A percentile compares a stretch with the other conserved stretches of the same genome.
These are phyloP conservation scores for Auxenochlorella pyrenoidosa DNA, from an alignment of 139 green algal species.

Conservation along the genomic window DNA sequence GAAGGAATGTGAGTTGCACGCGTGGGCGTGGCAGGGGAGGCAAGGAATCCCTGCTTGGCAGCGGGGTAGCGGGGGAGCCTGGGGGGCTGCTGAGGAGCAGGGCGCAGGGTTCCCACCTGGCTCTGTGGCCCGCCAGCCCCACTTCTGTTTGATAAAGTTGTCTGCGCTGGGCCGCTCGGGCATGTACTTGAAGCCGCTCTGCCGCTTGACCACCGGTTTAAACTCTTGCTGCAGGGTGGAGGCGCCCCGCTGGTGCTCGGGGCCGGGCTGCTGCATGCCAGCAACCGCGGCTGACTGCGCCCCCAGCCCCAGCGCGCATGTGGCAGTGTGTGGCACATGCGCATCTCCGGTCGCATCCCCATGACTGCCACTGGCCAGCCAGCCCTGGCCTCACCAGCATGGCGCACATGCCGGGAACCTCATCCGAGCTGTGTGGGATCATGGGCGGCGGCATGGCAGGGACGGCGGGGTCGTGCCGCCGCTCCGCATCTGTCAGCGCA, in stretches of 20 bases:
- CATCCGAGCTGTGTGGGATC: not conserved
- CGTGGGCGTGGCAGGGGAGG: too few relatives aligned
- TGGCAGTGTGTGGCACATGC: too few relatives aligned
- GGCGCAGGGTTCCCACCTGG: not conserved
- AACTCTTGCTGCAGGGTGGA: constrained; percentile 11
- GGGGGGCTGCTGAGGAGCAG: too few relatives aligned
- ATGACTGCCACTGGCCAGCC: too few relatives aligned
- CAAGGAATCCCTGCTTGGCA: too few relatives aligned
- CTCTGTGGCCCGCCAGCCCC: constrained; percentile 5
- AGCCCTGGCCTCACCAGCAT: constrained; percentile 15
- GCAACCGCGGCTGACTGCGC: too few relatives aligned
- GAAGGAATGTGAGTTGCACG: too few relatives aligned
- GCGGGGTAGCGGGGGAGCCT: too few relatives aligned
- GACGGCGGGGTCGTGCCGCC: not conserved
- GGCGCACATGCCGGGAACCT: not conserved
- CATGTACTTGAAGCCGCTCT: not conserved
- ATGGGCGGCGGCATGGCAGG: not conserved
- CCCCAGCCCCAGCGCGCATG: too few relatives aligned
- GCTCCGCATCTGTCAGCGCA: not conserved
- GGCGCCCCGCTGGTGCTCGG: too few relatives aligned
- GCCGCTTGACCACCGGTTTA: not conserved
- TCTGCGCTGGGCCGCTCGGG: not conserved
- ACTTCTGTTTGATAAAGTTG: constrained; percentile 1
- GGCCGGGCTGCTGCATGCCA: too few relatives aligned
- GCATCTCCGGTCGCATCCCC: too few relatives aligned